Base-by-base conservation (phyloP, 768 basidiomycete genomes). In the Pluteus cervinus region DNA sequence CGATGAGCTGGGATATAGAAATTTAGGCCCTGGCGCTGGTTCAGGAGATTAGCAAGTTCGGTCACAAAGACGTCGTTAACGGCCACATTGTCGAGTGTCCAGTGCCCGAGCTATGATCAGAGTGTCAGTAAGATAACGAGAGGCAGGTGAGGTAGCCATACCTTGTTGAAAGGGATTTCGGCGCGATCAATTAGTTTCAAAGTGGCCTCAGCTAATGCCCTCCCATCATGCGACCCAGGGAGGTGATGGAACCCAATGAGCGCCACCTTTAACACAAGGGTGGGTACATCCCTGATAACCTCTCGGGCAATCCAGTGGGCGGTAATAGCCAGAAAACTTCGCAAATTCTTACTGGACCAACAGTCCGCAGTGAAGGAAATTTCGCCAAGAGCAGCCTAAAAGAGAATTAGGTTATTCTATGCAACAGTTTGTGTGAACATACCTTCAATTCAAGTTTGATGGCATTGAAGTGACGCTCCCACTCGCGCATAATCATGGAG, bases 231-330 rank as follows among this genome's bases (percentile, higher is more conserved):
- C 12, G 23, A 24, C 8, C 17, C 34, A 9, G 23, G 34, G n/a
- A 36, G n/a, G 21, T 24, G 15, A 16, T 36, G 34, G 21, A 36
- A 36, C 15, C 23, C 21, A 24, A 36, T 21, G 7, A 36, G 21
- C 4, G 34, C 15, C 4, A 5, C 11, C 7, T 7, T 6, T 10
- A 12, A 20, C 15, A 20, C 14, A 5, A 34, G 17, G 14, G 34
- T 23, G 21, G 21, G 6, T 24, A 16, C 34, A 36, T 36, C 21
- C 7, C n/a, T n/a, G n/a, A n/a, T n/a, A n/a, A n/a, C n/a, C n/a
- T n/a, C n/a, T n/a, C 34, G n/a, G 18, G 15, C 21, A 17, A 36
- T 21, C 34, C 34, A 36, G 34, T 36, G 34, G 16, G 34, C 21
- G 10, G 34, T 36, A 10, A 36, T 24, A n/a, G 21, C 34, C 34